Conservation (phyloP, 2,329 filamentous ascomycete genomes). For the Botrytis medusae region DNA sequence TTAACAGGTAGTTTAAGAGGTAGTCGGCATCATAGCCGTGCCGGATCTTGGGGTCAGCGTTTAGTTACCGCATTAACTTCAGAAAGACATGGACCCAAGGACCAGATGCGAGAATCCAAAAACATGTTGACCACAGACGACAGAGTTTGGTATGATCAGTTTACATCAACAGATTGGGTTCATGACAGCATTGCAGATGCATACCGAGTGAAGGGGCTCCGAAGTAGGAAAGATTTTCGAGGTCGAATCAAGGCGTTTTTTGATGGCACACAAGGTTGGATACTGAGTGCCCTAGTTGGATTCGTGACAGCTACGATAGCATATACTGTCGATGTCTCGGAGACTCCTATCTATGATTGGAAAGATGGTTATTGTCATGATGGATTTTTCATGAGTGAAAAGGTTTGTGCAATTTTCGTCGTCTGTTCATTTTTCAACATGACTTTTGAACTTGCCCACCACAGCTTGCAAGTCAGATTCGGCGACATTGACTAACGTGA, state of each 20-base stretch:
- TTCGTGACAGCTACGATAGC: conserved; percentile 81
- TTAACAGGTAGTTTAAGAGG: conserved; percentile 37
- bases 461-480: background rate
- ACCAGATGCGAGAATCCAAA: conserved; percentile 59
- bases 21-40: conserved; percentile 49
- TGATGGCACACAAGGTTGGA: conserved; percentile 91
- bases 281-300: conserved; percentile 86
- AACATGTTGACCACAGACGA: conserved; percentile 72
- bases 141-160: conserved; percentile 97
- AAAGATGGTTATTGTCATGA: conserved; percentile 82
- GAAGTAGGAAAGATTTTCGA: conserved; percentile 77
- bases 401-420: conserved; percentile 45
- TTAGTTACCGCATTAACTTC: conserved; percentile 59
- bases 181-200: conserved; percentile 96
- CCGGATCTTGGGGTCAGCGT: conserved; percentile 59
- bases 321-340: conserved; percentile 85
- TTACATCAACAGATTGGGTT: conserved; percentile 97
- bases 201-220: conserved; percentile 79
- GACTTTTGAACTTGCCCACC: background rate
- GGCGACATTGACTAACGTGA: background rate
- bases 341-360: conserved; percentile 81
- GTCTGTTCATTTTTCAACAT: background rate
- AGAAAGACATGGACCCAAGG: conserved; percentile 49
- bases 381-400: conserved; percentile 73
- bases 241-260: conserved; percentile 76